Conservation (phyloP, 108 stramenopile species). For the Cyclotella choctawhatcheeana region DNA sequence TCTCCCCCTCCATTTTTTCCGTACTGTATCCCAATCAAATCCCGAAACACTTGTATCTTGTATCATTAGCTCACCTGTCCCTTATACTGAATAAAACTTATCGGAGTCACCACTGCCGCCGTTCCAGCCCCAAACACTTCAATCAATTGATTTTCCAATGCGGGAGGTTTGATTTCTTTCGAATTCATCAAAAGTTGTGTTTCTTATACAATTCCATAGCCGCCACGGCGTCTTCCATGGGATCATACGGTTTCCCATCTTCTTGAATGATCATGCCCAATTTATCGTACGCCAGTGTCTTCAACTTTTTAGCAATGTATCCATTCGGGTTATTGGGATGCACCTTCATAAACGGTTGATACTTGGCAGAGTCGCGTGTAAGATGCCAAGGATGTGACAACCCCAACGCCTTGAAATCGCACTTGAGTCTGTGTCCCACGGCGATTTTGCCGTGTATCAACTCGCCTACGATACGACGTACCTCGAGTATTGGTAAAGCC, state of each 20-base stretch:
- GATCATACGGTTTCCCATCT: slow-evolving; percentile 64
- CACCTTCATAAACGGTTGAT: slow-evolving; percentile 73
- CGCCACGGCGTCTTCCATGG: slow-evolving; percentile 80
- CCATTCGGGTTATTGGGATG: too few species aligned
- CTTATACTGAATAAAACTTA: slow-evolving; percentile 81
- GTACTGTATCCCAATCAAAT: slow-evolving; percentile 91
- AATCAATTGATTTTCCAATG: slow-evolving; percentile 76
- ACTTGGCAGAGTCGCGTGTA: slow-evolving; percentile 87
- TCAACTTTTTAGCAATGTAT: slow-evolving; percentile 71
- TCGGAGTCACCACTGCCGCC: slow-evolving; percentile 95
- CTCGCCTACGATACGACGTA: slow-evolving; percentile 64
- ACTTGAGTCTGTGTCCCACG: slow-evolving; percentile 90
- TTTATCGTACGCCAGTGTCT: slow-evolving; percentile 69
- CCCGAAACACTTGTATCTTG: slow-evolving; percentile 83
- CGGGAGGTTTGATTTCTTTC: slow-evolving; percentile 85
- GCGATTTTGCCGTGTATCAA: slow-evolving; percentile 84
- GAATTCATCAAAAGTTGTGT: too few species aligned
- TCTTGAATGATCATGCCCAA: slow-evolving; percentile 67
- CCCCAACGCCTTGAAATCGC: slow-evolving; percentile 81
- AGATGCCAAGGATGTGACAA: slow-evolving; percentile 80
- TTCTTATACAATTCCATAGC: slow-evolving; percentile 83
- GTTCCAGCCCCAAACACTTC: slow-evolving; percentile 98
- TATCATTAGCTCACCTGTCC: slow-evolving; percentile 91
- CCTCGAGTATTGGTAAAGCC: slow-evolving; percentile 66
- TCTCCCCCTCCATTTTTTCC: slow-evolving; percentile 77